Percentiles rank a stretch among this genome's conserved stretches.
Conservation (phyloP, 257 asterid species). For the Osmanthus fragrans region DNA sequence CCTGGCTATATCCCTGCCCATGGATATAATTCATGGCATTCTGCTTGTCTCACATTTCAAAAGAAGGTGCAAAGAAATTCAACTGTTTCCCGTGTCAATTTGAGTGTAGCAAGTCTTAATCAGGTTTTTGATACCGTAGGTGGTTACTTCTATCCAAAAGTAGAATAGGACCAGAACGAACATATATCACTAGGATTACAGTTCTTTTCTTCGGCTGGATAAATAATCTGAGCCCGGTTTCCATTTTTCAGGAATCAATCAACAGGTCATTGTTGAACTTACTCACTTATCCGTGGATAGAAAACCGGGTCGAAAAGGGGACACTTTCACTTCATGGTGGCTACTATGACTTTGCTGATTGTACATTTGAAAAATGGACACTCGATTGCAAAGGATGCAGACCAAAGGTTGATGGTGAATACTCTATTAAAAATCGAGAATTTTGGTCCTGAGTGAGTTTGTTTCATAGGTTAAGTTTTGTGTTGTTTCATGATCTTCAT, state of each 20-base stretch:
- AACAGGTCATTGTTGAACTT: slow-evolving; percentile 77
- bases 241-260: slow-evolving; percentile 69
- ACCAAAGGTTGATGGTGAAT: slow-evolving; percentile 32
- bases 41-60: not conserved
- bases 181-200: not conserved
- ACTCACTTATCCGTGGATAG: slow-evolving; percentile 84
- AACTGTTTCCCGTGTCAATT: not conserved
- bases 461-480: slow-evolving; percentile 3
- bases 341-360: slow-evolving; percentile 81
- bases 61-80: not conserved
- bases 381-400: slow-evolving; percentile 50
- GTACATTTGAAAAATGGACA: slow-evolving; percentile 93
- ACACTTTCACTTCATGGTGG: slow-evolving; percentile 80
- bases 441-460: slow-evolving; percentile 73
- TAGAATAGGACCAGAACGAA: not conserved
- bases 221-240: not conserved
- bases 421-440: slow-evolving; percentile 60
- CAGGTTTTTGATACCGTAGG: not conserved
- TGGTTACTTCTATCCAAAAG: not conserved
- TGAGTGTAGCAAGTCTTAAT: not conserved
- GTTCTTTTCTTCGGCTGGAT: not conserved
- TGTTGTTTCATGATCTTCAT: not conserved
- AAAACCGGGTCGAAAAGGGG: slow-evolving; percentile 65
- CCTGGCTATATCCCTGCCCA: not conserved
- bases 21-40: not conserved